Conservation (phyloP, 2,329 filamentous ascomycete genomes). For the Penicillium corylophilum region DNA sequence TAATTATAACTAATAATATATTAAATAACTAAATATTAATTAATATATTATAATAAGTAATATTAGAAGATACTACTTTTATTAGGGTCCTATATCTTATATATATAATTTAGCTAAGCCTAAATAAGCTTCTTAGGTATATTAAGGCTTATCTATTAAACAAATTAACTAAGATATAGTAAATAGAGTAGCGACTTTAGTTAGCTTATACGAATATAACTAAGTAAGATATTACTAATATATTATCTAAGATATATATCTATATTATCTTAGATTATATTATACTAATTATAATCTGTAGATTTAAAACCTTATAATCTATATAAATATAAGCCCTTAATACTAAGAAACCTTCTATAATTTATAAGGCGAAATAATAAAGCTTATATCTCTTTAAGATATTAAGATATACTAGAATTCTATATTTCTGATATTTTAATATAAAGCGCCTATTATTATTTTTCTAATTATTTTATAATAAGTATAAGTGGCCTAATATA, state of each 20-base stretch:
- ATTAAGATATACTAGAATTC: slow-evolving; percentile 13
- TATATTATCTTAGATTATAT: too few relatives aligned
- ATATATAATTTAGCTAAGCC: slow-evolving; percentile 9
- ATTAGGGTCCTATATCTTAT: slow-evolving; percentile 5
- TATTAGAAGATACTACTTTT: not conserved
- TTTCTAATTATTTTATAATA: slow-evolving; percentile 3
- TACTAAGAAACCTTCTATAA: slow-evolving; percentile 5
- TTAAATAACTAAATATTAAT: slow-evolving; percentile 11
- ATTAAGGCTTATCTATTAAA: slow-evolving; percentile 6
- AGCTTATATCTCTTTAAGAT: slow-evolving; percentile 14
- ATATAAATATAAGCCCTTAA: slow-evolving; percentile 7
- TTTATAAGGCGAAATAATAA: slow-evolving; percentile 1
- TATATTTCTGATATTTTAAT: slow-evolving; percentile 11
- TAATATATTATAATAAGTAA: not conserved
- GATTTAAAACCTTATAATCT: slow-evolving; percentile 4
- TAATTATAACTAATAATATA: slow-evolving; percentile 7
- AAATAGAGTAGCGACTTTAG: not conserved
- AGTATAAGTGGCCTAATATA: not conserved
- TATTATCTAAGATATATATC: slow-evolving; percentile 5
- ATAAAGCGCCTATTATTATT: not conserved
- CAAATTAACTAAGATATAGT: not conserved
- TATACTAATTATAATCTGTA: too few relatives aligned
- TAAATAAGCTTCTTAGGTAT: slow-evolving; percentile 8
- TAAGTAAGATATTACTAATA: slow-evolving; percentile 5
- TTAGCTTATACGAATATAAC: not conserved